Percentiles rank a stretch among this genome's conserved stretches.
These are phyloP conservation scores for Magnusiomyces fungicola DNA, from an alignment of 1,139 yeast species.

Conservation along the genomic window DNA sequence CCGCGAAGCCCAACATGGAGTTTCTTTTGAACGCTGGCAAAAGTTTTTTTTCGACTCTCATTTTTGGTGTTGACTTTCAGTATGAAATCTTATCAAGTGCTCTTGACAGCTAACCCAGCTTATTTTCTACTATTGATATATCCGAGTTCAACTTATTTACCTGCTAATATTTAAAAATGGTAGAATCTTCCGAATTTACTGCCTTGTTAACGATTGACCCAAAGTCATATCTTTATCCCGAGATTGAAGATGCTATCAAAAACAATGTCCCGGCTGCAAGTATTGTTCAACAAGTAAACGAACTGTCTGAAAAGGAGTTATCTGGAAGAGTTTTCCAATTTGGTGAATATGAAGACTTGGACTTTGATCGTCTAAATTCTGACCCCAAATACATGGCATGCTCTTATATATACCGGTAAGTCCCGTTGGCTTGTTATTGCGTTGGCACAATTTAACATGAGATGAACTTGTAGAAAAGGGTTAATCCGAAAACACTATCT, in stretches of 20 bases:
- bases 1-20: too few relatives aligned
- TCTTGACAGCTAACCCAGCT: too few relatives aligned
- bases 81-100: too few relatives aligned
- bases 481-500: constrained; percentile 84
- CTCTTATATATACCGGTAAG: constrained; percentile 70
- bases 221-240: constrained; percentile 51
- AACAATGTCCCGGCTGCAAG: constrained; percentile 14
- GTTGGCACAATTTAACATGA: neutral
- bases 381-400: constrained; percentile 55
- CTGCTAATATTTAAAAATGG: too few relatives aligned
- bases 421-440: too few relatives aligned
- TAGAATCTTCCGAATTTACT: neutral
- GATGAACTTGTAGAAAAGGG: too few relatives aligned
- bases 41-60: too few relatives aligned
- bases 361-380: constrained; percentile 53
- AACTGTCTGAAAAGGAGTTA: constrained; percentile 14
- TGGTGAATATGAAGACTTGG: constrained; percentile 85
- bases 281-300: constrained; percentile 2
- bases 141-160: too few relatives aligned
- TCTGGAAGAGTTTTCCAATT: constrained; percentile 55
- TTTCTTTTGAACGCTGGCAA: too few relatives aligned
- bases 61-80: too few relatives aligned
- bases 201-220: constrained; percentile 29
- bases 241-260: constrained; percentile 42
- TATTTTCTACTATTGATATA: too few relatives aligned